These are phyloP conservation scores for Macrotyloma uniflorum DNA, from an alignment of 306 rosid species.

Conservation along the genomic window DNA sequence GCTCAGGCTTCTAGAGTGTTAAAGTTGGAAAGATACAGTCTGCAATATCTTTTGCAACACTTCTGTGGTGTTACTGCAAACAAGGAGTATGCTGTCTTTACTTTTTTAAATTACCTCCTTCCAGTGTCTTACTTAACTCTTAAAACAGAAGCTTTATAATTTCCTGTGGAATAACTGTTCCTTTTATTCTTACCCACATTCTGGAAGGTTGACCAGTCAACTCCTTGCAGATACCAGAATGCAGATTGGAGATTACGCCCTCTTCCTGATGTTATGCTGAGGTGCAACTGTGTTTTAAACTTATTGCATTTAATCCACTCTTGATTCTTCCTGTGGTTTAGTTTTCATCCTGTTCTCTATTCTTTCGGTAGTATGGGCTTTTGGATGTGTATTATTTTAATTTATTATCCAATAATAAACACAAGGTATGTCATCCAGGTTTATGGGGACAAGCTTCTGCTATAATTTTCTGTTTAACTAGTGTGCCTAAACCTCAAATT, in stretches of 20 bases:
- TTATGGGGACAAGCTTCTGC: no score
- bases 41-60: conserved; percentile 82
- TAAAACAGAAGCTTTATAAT: conserved; percentile 12
- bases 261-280: conserved; percentile 92
- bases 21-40: conserved; percentile 81
- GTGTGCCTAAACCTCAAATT: no score
- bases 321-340: conserved; percentile 29
- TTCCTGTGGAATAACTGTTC: conserved; percentile 18
- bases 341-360: conserved; percentile 10
- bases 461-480: no score
- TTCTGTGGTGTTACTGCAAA: conserved; percentile 84
- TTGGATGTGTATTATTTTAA: background rate
- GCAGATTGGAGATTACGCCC: conserved; percentile 99
- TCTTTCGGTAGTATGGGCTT: background rate
- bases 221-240: conserved; percentile 89
- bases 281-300: conserved; percentile 51
- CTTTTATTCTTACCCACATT: conserved; percentile 29
- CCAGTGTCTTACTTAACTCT: background rate
- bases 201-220: conserved; percentile 41
- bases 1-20: conserved; percentile 88
- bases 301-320: conserved; percentile 11
- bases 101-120: background rate
- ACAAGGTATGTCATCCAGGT: background rate
- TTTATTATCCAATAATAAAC: background rate
- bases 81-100: conserved; percentile 71